phyloP scores from a whole-genome alignment of 805 yeast species.

The Hyphopichia homilentoma region DNA sequence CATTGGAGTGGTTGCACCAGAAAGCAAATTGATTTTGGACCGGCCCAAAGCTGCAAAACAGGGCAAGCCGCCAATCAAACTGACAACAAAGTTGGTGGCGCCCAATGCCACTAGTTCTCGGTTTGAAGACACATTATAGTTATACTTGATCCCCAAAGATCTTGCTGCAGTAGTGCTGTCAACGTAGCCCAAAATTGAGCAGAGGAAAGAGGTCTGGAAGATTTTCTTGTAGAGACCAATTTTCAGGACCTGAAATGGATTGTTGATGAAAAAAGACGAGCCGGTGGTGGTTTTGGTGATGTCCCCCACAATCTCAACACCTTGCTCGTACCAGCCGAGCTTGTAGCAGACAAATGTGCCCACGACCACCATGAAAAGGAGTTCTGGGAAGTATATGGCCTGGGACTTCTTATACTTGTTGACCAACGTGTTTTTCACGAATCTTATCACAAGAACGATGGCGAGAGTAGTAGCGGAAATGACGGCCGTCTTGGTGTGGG shows the following conservation, averaged over 20 bases:
- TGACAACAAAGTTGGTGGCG: conserved; percentile 21
- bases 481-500: conserved; percentile 13
- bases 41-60: conserved; percentile 36
- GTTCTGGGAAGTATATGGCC: conserved; percentile 29
- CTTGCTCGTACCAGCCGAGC: conserved; percentile 20
- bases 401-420: conserved; percentile 10
- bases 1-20: conserved; percentile 50
- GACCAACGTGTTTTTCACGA: conserved; percentile 14
- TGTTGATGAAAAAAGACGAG: conserved; percentile 8
- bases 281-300: conserved; percentile 7
- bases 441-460: conserved; percentile 18
- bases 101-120: conserved; percentile 33
- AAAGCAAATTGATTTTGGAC: conserved; percentile 25
- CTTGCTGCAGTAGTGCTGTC: conserved; percentile 35
- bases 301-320: conserved; percentile 29
- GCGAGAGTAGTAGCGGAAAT: conserved; percentile 19
- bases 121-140: conserved; percentile 29
- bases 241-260: conserved; percentile 19
- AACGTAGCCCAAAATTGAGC: conserved; percentile 31
- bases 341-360: conserved; percentile 23
- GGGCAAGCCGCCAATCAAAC: conserved; percentile 30
- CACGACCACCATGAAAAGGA: conserved; percentile 26
- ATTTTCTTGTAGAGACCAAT: conserved; percentile 19
- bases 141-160: conserved; percentile 26
- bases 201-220: conserved; percentile 27